phyloP scores from a whole-genome alignment of 2,329 filamentous ascomycete species.

The Colletotrichum phormii region DNA sequence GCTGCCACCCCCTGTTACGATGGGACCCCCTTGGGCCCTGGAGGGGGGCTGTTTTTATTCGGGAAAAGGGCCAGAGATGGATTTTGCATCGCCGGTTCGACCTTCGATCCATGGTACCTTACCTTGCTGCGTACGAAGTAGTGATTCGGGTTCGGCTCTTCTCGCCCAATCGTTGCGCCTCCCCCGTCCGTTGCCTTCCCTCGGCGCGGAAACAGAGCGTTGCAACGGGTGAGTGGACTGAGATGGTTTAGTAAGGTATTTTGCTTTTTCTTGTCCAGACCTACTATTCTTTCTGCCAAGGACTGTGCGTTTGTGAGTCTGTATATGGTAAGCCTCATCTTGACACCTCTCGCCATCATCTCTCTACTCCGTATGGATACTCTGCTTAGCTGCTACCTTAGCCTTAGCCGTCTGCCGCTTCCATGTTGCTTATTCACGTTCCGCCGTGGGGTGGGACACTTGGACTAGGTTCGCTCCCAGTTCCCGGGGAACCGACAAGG shows the following conservation, averaged over 20 bases:
- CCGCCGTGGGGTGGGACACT: background rate
- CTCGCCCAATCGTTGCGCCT: slow-evolving; percentile 5
- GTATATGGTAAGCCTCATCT: slow-evolving; percentile 6
- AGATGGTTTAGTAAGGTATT: no score
- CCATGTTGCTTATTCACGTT: background rate
- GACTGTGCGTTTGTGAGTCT: background rate
- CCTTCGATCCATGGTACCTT: background rate
- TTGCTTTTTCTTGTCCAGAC: background rate
- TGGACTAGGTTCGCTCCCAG: background rate
- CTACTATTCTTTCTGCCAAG: background rate
- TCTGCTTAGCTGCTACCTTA: no score
- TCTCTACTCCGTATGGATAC: background rate
- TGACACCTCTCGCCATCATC: background rate
- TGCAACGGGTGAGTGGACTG: background rate
- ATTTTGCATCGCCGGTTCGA: slow-evolving; percentile 5
- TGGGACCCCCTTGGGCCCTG: no score
- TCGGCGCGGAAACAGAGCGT: slow-evolving; percentile 25
- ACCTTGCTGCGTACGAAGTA: background rate
- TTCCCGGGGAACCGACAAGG: background rate
- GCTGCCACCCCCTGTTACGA: background rate
- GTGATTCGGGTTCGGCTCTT: background rate
- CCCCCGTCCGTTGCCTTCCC: background rate
- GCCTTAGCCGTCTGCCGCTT: background rate
- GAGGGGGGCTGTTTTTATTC: background rate
- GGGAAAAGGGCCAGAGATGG: background rate